These are phyloP conservation scores for Aschersonia sp. DNA, from an alignment of 2,329 filamentous ascomycete genomes.

Conservation along the genomic window DNA sequence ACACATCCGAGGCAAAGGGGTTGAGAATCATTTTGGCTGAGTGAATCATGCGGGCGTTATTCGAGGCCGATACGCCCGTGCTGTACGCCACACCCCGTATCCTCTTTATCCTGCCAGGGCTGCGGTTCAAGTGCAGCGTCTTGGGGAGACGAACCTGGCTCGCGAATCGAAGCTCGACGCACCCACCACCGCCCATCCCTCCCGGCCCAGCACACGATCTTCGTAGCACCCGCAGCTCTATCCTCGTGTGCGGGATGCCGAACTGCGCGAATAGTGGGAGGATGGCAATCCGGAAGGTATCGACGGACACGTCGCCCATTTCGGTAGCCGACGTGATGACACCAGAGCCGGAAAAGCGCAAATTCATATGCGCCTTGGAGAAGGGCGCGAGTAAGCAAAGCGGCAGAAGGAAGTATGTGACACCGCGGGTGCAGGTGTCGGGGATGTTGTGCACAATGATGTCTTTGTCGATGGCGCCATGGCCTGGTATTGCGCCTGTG, in stretches of 20 bases:
- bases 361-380: constrained; percentile 79
- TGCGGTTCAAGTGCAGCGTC: constrained; percentile 76
- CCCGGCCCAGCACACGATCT: constrained; percentile 64
- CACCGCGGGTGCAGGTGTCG: constrained; percentile 60
- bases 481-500: constrained; percentile 65
- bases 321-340: constrained; percentile 83
- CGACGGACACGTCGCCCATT: constrained; percentile 75
- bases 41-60: constrained; percentile 93
- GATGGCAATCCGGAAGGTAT: constrained; percentile 86
- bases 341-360: constrained; percentile 78
- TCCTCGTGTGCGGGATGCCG: constrained; percentile 63
- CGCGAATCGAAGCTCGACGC: constrained; percentile 87
- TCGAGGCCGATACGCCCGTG: constrained; percentile 79
- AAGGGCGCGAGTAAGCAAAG: constrained; percentile 87
- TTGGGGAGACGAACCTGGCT: constrained; percentile 89
- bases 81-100: constrained; percentile 90
- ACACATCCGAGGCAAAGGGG: constrained; percentile 72
- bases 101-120: constrained; percentile 70
- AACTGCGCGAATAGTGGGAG: constrained; percentile 83
- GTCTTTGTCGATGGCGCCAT: constrained; percentile 55
- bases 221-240: constrained; percentile 72
- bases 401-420: constrained; percentile 85
- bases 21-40: constrained; percentile 79
- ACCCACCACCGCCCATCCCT: constrained; percentile 70
- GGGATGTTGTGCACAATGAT: constrained; percentile 73